Conservation (phyloP, 2,329 filamentous ascomycete genomes). For the Triangularia verruculosa region DNA sequence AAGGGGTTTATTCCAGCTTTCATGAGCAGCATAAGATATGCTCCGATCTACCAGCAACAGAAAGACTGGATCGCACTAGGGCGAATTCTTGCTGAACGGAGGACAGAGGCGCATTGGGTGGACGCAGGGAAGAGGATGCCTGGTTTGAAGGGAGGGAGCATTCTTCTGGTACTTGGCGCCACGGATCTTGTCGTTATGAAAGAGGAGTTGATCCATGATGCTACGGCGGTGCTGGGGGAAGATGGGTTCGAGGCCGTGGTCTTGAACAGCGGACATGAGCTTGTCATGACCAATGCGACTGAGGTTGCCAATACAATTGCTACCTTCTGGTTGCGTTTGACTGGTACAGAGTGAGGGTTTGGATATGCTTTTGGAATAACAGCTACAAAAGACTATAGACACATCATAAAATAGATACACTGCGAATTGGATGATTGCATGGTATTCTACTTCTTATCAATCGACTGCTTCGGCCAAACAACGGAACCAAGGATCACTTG, state of each 20-base stretch:
- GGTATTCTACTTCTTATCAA: too few relatives aligned
- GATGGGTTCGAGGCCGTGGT: slow-evolving; percentile 55
- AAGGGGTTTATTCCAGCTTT: slow-evolving; percentile 67
- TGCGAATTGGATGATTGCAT: background rate
- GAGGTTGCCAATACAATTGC: slow-evolving; percentile 50
- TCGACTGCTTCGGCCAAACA: too few relatives aligned
- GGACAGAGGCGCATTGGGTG: slow-evolving; percentile 29
- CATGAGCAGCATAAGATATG: slow-evolving; percentile 66
- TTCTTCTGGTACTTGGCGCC: slow-evolving; percentile 64
- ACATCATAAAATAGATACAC: background rate
- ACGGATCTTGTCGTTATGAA: slow-evolving; percentile 65
- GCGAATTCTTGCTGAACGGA: slow-evolving; percentile 44
- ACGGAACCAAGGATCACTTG: too few relatives aligned
- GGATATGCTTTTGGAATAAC: background rate
- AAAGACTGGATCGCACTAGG: slow-evolving; percentile 60
- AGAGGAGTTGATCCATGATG: slow-evolving; percentile 63
- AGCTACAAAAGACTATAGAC: background rate
- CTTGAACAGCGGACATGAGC: slow-evolving; percentile 65
- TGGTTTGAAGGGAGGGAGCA: slow-evolving; percentile 45
- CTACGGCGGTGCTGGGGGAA: slow-evolving; percentile 52
- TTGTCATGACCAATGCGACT: slow-evolving; percentile 60
- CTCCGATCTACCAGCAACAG: slow-evolving; percentile 65
- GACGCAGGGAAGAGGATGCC: slow-evolving; percentile 31
- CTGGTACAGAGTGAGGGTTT: background rate
- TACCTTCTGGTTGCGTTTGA: slow-evolving; percentile 33